Evolutionary conservation across 495 filamentous ascomycete genomes (phyloP).

Genomic region (Daldinia decipiens): DNA sequence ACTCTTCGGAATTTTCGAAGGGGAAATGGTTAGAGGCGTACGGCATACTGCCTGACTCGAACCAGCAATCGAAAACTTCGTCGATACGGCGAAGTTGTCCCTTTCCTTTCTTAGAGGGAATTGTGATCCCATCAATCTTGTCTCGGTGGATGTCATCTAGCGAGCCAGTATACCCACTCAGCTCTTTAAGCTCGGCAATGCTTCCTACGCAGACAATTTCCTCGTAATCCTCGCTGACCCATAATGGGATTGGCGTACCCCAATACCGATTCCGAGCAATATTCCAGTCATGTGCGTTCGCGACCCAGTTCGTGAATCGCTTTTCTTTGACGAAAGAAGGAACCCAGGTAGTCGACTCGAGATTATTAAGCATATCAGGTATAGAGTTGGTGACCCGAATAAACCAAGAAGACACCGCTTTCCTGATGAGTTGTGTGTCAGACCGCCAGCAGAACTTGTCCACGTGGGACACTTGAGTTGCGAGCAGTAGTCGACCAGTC

Average conservation of each 20-base stretch:
- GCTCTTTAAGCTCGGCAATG: slow-evolving; percentile 82
- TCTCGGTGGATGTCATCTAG: slow-evolving; percentile 93
- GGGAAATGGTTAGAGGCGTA: slow-evolving; percentile 94
- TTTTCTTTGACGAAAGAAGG: slow-evolving; percentile 92
- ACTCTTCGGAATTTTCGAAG: slow-evolving; percentile 88
- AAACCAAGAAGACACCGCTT: slow-evolving; percentile 95
- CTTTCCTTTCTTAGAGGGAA: slow-evolving; percentile 90
- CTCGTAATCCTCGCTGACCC: slow-evolving; percentile 87
- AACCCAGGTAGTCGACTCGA: slow-evolving; percentile 94
- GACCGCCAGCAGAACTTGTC: slow-evolving; percentile 97
- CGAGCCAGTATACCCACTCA: slow-evolving; percentile 86
- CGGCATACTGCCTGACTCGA: slow-evolving; percentile 91
- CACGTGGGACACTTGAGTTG: slow-evolving; percentile 90
- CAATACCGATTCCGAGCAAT: slow-evolving; percentile 95
- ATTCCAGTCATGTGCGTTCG: slow-evolving; percentile 97
- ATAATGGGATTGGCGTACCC: slow-evolving; percentile 94
- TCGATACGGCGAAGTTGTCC: slow-evolving; percentile 81
- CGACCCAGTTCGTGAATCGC: slow-evolving; percentile 83
- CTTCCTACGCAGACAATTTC: slow-evolving; percentile 91
- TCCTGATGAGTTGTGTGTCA: slow-evolving; percentile 94
- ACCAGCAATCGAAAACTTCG: slow-evolving; percentile 99
- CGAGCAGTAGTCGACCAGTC: slow-evolving; percentile 82
- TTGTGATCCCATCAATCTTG: slow-evolving; percentile 95
- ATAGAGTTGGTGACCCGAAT: slow-evolving; percentile 87
- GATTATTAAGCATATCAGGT: slow-evolving; percentile 88